phyloP scores from a whole-genome alignment of 2,329 filamentous ascomycete genomes.

The Paraphoma sp. region DNA sequence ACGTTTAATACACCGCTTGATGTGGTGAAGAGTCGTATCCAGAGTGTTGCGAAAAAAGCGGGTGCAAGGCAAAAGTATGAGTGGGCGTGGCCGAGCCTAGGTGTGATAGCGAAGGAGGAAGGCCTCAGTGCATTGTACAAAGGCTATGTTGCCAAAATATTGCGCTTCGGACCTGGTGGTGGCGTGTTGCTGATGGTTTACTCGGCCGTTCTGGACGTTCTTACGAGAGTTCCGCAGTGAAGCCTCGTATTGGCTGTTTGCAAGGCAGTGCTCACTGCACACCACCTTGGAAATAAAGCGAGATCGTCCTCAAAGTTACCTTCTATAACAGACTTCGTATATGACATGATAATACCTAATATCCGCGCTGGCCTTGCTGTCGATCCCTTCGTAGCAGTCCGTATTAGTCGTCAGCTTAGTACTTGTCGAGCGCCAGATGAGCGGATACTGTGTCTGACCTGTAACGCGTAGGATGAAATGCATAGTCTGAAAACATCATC shows the following conservation, averaged over 20 bases:
- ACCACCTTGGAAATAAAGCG: too few species aligned
- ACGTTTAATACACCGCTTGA: conserved; percentile 41
- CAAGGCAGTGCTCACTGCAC: not conserved
- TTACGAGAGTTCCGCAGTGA: conserved; percentile 20
- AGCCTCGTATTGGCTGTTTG: not conserved
- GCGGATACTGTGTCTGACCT: not conserved
- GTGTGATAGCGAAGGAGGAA: conserved; percentile 34
- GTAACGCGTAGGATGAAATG: conserved; percentile 5
- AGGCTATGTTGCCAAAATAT: conserved; percentile 39
- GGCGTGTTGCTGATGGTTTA: conserved; percentile 40
- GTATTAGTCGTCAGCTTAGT: not conserved
- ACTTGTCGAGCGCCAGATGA: not conserved
- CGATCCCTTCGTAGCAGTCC: not conserved
- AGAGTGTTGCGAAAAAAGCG: conserved; percentile 35
- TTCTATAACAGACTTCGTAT: not conserved
- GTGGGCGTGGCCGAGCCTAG: conserved; percentile 39
- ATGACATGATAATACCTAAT: not conserved
- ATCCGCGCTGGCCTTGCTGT: not conserved
- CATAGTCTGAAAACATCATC: not conserved
- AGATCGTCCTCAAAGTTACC: too few species aligned
- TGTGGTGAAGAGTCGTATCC: conserved; percentile 42
- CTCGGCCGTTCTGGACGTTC: conserved; percentile 31
- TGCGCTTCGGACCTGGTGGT: conserved; percentile 39
- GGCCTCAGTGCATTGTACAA: conserved; percentile 38
- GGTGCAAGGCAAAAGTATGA: conserved; percentile 35